Conservation (phyloP, 169 alveolate species). For the Plasmodium gaboni region DNA sequence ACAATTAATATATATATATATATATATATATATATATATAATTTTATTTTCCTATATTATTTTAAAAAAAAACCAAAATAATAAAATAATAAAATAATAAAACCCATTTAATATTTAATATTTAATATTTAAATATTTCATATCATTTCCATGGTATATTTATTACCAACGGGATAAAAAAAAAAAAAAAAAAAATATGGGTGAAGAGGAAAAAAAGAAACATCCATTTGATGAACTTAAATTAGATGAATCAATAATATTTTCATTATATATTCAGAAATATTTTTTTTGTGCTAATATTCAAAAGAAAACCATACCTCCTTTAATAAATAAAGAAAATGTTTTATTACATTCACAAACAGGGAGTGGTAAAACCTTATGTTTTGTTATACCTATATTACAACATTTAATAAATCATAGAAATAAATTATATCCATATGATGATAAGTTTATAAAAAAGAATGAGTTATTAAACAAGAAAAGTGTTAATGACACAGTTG, state of each 20-base stretch:
- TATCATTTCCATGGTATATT: not conserved
- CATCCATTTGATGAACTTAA: slow-evolving; percentile 32
- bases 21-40: too few relatives aligned
- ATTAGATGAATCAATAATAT: slow-evolving; percentile 32
- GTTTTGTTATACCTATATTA: slow-evolving; percentile 91
- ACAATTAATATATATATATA: too few relatives aligned
- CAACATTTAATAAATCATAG: slow-evolving; percentile 85
- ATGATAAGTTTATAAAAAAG: not conserved
- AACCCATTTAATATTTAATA: too few relatives aligned
- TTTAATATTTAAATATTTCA: too few relatives aligned
- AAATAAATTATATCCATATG: not conserved
- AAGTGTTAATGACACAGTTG: not conserved
- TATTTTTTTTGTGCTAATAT: slow-evolving; percentile 80
- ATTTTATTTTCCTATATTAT: too few relatives aligned
- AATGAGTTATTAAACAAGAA: not conserved
- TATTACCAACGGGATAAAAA: not conserved
- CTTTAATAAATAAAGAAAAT: slow-evolving; percentile 88
- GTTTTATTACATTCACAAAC: slow-evolving; percentile 95
- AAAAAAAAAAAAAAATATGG: not conserved
- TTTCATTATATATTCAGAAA: slow-evolving; percentile 50
- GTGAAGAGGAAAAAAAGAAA: slow-evolving; percentile 39
- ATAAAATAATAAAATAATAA: not conserved
- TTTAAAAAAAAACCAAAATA: not conserved
- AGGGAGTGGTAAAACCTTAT: slow-evolving; percentile 93
- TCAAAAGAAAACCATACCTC: slow-evolving; percentile 89